These are phyloP conservation scores for Globisporangium nagaii DNA, from an alignment of 352 stramenopile species.

Conservation along the genomic window DNA sequence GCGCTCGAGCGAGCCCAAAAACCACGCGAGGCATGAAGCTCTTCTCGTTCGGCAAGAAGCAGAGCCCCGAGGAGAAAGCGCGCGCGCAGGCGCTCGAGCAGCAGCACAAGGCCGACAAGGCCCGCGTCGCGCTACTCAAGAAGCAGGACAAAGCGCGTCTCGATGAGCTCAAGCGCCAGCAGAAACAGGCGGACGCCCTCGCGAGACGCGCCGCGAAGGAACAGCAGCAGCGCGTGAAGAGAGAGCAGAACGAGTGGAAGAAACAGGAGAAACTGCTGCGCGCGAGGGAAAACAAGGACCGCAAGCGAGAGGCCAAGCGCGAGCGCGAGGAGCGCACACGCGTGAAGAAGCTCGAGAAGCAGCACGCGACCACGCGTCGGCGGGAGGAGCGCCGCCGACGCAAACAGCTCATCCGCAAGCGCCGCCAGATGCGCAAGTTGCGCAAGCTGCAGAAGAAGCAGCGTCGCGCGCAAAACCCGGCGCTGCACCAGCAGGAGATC, in stretches of 20 bases:
- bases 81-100: slow-evolving; percentile 2
- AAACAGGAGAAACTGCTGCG: slow-evolving; percentile 7
- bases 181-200: no score
- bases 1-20: no score
- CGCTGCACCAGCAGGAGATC: background rate
- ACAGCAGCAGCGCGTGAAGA: slow-evolving; percentile 15
- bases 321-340: slow-evolving; percentile 9
- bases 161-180: slow-evolving; percentile 4
- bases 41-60: slow-evolving; percentile 7
- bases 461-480: slow-evolving; percentile 1
- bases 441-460: slow-evolving; percentile 9
- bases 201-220: no score
- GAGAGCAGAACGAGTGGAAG: slow-evolving; percentile 3
- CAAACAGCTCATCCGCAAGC: slow-evolving; percentile 6
- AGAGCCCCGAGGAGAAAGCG: slow-evolving; percentile 4
- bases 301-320: slow-evolving; percentile 10
- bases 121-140: slow-evolving; percentile 12
- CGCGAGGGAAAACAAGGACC: no score
- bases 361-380: slow-evolving; percentile 11
- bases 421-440: slow-evolving; percentile 9
- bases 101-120: slow-evolving; percentile 14
- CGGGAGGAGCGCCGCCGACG: slow-evolving; percentile 6
- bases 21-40: slow-evolving; percentile 5
- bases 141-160: slow-evolving; percentile 13
- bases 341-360: slow-evolving; percentile 20